Base-by-base conservation (phyloP, 495 filamentous ascomycete genomes). In the Apiosordaria backusii region DNA sequence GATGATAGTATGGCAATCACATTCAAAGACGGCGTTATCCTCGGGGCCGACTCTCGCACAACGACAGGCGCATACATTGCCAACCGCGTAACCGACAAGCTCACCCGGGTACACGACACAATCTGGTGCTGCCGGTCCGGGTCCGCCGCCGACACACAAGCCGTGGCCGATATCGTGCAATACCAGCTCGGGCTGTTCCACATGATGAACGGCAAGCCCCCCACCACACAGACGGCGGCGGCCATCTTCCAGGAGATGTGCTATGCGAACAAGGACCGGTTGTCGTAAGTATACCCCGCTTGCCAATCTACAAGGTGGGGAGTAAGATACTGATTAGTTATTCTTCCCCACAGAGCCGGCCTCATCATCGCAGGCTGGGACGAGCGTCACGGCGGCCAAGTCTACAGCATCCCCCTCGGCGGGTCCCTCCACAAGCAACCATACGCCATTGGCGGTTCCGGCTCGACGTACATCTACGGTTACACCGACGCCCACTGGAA, bases 1-100 rank as follows among this genome's bases (percentile, higher is more conserved):
- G 4, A 50, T 19, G 23, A 61, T 68, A 92, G 89, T 76, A 92
- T 92, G 89, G 90, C 95, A 50, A 92, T 98, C 72, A 97, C 95
- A 76, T 99, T 98, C 87, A 91, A 93, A 75, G 92, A 96, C 72
- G 95, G 95, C 60, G 96, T 99, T 57, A 96, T 99, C 78, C 84
- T 99, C 29, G 89, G 94, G 63, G 95, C 95, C 70, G 95, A 99
- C 78, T 97, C 92, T 72, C 88, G 95, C 82, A 99, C 95, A 72
- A 98, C 95, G n/a, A 98, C 95, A 63, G 95, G 95, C 73, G 89
- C 95, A 68, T 98, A 97, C 85, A 98, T 99, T 76, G 96, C 95
- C 72, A 99, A 99, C 78, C 89, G 95, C 81, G 96, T 99, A 60
- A 98, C 95, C 65, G 95, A 99, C 83, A 99, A 99, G 84, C 88